Evolutionary conservation across 495 filamentous ascomycete species (phyloP).

Genomic region (Penicillium soppii): DNA sequence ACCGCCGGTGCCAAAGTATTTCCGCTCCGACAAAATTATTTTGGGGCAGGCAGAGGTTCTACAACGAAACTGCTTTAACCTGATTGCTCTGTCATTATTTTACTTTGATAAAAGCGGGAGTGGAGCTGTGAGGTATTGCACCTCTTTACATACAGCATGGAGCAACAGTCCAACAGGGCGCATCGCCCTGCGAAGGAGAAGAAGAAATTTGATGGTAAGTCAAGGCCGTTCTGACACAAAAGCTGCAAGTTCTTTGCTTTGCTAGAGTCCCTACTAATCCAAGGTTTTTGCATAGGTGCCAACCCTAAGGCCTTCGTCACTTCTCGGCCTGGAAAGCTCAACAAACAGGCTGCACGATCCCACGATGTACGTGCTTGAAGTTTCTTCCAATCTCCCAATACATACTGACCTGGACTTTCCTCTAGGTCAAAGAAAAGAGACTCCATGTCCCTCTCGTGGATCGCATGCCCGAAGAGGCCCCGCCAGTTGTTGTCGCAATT

Average conservation of each 20-base stretch:
- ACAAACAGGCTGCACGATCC: constrained; percentile 80
- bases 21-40: too few relatives aligned
- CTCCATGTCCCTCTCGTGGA: constrained; percentile 95
- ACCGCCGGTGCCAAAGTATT: too few relatives aligned
- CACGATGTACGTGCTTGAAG: constrained; percentile 68
- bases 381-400: background rate
- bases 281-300: constrained; percentile 43
- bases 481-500: constrained; percentile 85
- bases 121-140: constrained; percentile 30
- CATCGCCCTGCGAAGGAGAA: constrained; percentile 90
- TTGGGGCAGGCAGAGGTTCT: too few relatives aligned
- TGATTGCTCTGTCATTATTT: constrained; percentile 11
- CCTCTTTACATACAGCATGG: constrained; percentile 55
- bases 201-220: constrained; percentile 67
- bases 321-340: constrained; percentile 79
- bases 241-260: constrained; percentile 12
- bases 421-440: constrained; percentile 86
- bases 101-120: constrained; percentile 18
- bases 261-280: constrained; percentile 15
- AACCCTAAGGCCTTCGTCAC: constrained; percentile 94
- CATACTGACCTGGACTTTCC: constrained; percentile 20
- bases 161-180: constrained; percentile 79
- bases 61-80: constrained; percentile 4
- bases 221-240: constrained; percentile 6
- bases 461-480: constrained; percentile 91